These are phyloP conservation scores for Nectriaceae sp. DNA, from an alignment of 2,329 filamentous ascomycete genomes.

Conservation along the genomic window DNA sequence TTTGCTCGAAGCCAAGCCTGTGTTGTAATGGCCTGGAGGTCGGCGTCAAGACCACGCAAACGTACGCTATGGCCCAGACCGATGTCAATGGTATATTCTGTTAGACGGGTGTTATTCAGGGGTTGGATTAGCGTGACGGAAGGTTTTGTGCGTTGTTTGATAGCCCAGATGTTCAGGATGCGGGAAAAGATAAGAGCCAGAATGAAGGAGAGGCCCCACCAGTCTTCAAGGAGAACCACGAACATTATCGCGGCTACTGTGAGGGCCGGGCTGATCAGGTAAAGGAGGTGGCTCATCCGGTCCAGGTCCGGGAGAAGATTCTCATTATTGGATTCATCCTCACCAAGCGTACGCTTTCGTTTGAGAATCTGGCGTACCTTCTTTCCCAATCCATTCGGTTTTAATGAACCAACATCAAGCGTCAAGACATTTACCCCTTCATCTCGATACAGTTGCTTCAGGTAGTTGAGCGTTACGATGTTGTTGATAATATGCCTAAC, in stretches of 20 bases:
- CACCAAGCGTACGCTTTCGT: slow-evolving; percentile 9
- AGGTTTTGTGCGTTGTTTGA: slow-evolving; percentile 50
- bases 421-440: slow-evolving; percentile 24
- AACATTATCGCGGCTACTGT: slow-evolving; percentile 46
- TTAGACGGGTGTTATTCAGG: slow-evolving; percentile 14
- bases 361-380: slow-evolving; percentile 8
- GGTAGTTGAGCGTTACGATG: slow-evolving; percentile 53
- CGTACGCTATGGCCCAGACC: slow-evolving; percentile 52
- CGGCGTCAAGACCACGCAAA: slow-evolving; percentile 54
- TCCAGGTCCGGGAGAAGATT: slow-evolving; percentile 37
- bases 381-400: slow-evolving; percentile 24
- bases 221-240: slow-evolving; percentile 50
- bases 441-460: slow-evolving; percentile 31
- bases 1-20: slow-evolving; percentile 57
- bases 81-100: slow-evolving; percentile 55
- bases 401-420: slow-evolving; percentile 29
- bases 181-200: slow-evolving; percentile 54
- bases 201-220: slow-evolving; percentile 52
- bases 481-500: slow-evolving; percentile 45
- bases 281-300: slow-evolving; percentile 50
- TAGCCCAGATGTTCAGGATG: slow-evolving; percentile 56
- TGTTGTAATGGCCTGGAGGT: slow-evolving; percentile 61
- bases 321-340: slow-evolving; percentile 23
- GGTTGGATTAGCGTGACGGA: slow-evolving; percentile 4
- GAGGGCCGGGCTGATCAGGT: slow-evolving; percentile 48